A percentile compares a stretch with the other conserved stretches of the same genome.
Conservation (phyloP, 768 basidiomycete species). For the Tylopilus intermedius region DNA sequence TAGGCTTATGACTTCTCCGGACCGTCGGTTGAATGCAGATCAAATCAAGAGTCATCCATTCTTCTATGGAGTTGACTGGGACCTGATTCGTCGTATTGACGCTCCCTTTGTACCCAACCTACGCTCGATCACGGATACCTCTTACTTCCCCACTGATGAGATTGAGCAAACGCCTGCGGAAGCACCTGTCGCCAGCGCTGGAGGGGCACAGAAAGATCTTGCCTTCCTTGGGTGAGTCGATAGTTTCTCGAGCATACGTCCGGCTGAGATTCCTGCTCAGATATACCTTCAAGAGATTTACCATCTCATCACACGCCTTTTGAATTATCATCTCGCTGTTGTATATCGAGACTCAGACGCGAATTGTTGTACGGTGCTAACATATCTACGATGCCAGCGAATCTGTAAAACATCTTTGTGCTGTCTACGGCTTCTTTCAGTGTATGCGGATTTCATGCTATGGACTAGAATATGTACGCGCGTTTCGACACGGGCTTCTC, state of each 20-base stretch:
- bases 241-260: neutral
- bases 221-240: constrained; percentile 59
- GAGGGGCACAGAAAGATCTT: constrained; percentile 50
- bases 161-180: constrained; percentile 69
- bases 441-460: too few relatives aligned
- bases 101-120: constrained; percentile 96
- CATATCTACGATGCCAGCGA: neutral
- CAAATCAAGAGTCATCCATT: constrained; percentile 90
- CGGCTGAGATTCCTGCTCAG: constrained; percentile 32
- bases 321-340: constrained; percentile 18
- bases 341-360: neutral
- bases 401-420: constrained; percentile 1
- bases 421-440: too few relatives aligned
- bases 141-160: constrained; percentile 97
- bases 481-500: too few relatives aligned
- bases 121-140: constrained; percentile 89
- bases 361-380: neutral
- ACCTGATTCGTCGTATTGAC: constrained; percentile 78
- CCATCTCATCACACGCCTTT: constrained; percentile 54
- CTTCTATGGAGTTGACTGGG: constrained; percentile 96
- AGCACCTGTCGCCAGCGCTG: constrained; percentile 32
- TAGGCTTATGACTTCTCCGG: constrained; percentile 81
- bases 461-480: neutral
- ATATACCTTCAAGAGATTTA: constrained; percentile 78
- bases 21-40: constrained; percentile 72